Base-by-base conservation (phyloP, 176 grass and related monocot genomes). In the Rhynchospora pubera region DNA sequence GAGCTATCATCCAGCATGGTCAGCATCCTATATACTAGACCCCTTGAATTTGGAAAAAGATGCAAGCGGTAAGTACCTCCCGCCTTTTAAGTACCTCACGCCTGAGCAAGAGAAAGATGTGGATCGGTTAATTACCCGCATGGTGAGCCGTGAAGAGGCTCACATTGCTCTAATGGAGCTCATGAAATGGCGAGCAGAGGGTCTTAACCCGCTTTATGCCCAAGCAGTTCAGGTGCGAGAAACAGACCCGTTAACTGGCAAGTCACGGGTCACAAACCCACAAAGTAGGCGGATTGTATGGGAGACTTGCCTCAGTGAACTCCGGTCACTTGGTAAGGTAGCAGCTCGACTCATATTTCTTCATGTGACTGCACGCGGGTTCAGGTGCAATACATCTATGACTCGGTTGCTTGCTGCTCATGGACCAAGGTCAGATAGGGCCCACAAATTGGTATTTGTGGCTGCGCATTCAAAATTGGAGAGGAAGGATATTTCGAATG, bases 201-300 rank as follows among this genome's bases (percentile, higher is more conserved):
- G 93, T 6, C 79, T 97, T 46, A 90, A 97, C 65, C 91, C 91
- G 0, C 53, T 97, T 50, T 97, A 97, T 60, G 93, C 93, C 0
- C 93, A 97, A 69, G 93, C 93, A 5, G 93, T 97, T 56, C 93
- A 97, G 64, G 91, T 93, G 69, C 83, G 88, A 64, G 87, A 97
- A 82, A 88, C 81, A 23, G 93, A 97, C 18, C 93, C 89, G 0
- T 71, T 81, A 56, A 93, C 93, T 0, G 93, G 93, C 79, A 97
- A 93, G 89, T 84, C 93, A 85, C 90, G 82, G 93, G 85, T 93
- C 10, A 85, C 91, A 0, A 93, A 97, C 63, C 91, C 91, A 75
- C 93, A 97, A 86, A 97, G 93, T 84, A 92, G 93, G 75, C 85
- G 93, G 8, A 87, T 97, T 62, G 93, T 97, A 39, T 97, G 93